Evolutionary conservation across 306 rosid genomes (phyloP).

Genomic region (Glycine latifolia): DNA sequence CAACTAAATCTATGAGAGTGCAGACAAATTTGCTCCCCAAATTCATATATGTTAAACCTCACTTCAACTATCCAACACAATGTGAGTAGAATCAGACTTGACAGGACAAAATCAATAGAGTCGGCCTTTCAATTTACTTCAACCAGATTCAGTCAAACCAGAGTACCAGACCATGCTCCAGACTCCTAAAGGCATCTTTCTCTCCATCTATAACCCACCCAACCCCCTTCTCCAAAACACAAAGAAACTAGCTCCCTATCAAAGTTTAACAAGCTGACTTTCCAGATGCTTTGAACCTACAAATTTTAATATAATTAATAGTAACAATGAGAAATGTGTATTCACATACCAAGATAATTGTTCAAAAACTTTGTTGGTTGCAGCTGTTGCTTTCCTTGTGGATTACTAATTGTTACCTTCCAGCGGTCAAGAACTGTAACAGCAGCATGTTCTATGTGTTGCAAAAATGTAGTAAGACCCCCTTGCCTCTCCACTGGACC

Average conservation of each 20-base stretch:
- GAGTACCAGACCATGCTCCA: slow-evolving; percentile 31
- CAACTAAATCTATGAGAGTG: slow-evolving; percentile 25
- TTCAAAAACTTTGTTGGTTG: slow-evolving; percentile 82
- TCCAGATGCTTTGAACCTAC: slow-evolving; percentile 34
- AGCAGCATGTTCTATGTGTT: slow-evolving; percentile 92
- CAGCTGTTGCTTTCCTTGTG: slow-evolving; percentile 78
- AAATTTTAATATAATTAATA: slow-evolving; percentile 27
- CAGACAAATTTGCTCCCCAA: slow-evolving; percentile 26
- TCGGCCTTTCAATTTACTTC: slow-evolving; percentile 25
- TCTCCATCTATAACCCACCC: slow-evolving; percentile 7
- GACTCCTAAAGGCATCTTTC: slow-evolving; percentile 30
- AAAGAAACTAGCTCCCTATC: slow-evolving; percentile 16
- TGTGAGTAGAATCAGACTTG: slow-evolving; percentile 29
- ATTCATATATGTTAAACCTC: slow-evolving; percentile 35
- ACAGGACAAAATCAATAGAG: slow-evolving; percentile 34
- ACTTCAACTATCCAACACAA: slow-evolving; percentile 22
- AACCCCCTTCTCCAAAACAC: slow-evolving; percentile 32
- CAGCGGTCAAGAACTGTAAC: slow-evolving; percentile 98
- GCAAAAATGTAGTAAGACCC: slow-evolving; percentile 91
- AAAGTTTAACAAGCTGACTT: slow-evolving; percentile 27
- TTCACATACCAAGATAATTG: slow-evolving; percentile 90
- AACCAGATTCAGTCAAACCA: slow-evolving; percentile 36
- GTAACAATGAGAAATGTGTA: slow-evolving; percentile 24
- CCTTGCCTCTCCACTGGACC: slow-evolving; percentile 98
- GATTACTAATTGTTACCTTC: slow-evolving; percentile 75